Conservation (phyloP, 176 grass and related monocot genomes). For the Paspalum notatum region DNA sequence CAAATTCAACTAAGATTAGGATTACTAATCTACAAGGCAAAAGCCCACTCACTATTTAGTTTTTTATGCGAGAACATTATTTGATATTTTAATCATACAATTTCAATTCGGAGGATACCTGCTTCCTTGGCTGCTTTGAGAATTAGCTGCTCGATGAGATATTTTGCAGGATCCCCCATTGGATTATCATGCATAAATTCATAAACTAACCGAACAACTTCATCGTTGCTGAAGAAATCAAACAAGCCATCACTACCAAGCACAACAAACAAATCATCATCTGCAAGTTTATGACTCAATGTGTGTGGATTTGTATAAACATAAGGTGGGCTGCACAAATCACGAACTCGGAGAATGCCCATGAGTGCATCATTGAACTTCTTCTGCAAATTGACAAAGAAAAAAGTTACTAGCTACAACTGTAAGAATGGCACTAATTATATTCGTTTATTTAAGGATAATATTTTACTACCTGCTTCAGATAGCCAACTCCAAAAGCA, state of each 20-base stretch:
- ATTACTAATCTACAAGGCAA: background rate
- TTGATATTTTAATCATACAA: background rate
- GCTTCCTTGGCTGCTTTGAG: slow-evolving; percentile 84
- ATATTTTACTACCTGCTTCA: slow-evolving; percentile 86
- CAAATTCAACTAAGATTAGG: background rate
- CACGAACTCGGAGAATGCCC: slow-evolving; percentile 89
- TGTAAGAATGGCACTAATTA: background rate
- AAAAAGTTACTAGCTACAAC: slow-evolving; percentile 27
- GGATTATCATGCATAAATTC: slow-evolving; percentile 81
- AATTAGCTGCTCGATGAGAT: slow-evolving; percentile 84
- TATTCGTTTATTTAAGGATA: slow-evolving; percentile 20
- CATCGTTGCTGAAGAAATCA: slow-evolving; percentile 91
- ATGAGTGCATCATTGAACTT: slow-evolving; percentile 93
- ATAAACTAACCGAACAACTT: slow-evolving; percentile 86
- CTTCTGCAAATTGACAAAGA: slow-evolving; percentile 52
- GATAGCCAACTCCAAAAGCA: slow-evolving; percentile 95
- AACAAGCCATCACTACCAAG: slow-evolving; percentile 96
- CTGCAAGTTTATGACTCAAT: slow-evolving; percentile 64
- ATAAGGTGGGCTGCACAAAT: slow-evolving; percentile 80
- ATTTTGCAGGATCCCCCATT: slow-evolving; percentile 87
- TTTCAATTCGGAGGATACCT: slow-evolving; percentile 59
- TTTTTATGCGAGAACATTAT: background rate
- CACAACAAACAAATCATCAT: slow-evolving; percentile 88
- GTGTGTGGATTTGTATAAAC: slow-evolving; percentile 87
- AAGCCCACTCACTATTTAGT: background rate